These are phyloP conservation scores for Cucurbita pepo DNA, from an alignment of 306 rosid genomes.

Conservation along the genomic window DNA sequence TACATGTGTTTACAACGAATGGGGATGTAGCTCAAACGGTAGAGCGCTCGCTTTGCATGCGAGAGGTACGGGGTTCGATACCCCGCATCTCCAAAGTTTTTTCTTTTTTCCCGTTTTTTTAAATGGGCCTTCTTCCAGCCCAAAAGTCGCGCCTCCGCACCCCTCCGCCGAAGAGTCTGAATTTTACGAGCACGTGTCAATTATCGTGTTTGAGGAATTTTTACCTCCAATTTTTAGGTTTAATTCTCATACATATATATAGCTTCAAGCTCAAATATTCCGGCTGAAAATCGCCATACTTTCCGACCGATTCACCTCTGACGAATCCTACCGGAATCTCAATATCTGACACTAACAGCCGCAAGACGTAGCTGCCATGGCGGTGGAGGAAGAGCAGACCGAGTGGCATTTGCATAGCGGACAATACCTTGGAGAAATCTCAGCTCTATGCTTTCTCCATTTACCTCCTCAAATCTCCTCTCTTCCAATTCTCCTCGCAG, in stretches of 20 bases:
- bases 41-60: too few relatives aligned
- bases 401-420: conserved; percentile 42
- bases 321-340: background rate
- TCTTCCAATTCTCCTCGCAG: conserved; percentile 62
- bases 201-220: too few relatives aligned
- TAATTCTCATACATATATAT: background rate
- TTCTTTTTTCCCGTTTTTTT: too few relatives aligned
- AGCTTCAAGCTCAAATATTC: background rate
- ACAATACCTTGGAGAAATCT: conserved; percentile 78
- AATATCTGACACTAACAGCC: background rate
- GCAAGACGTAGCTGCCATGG: background rate
- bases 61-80: too few relatives aligned
- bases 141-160: too few relatives aligned
- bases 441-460: conserved; percentile 34
- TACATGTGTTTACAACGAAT: too few relatives aligned
- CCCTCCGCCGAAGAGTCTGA: too few relatives aligned
- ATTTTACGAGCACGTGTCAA: too few relatives aligned
- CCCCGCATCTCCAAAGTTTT: too few relatives aligned
- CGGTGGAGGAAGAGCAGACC: conserved; percentile 14
- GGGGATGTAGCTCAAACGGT: too few relatives aligned
- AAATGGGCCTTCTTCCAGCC: too few relatives aligned
- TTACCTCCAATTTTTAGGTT: background rate
- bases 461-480: conserved; percentile 11
- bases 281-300: background rate
- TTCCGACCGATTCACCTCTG: background rate